Conservation (phyloP, 768 basidiomycete genomes). For the Pleurotus sapidus region DNA sequence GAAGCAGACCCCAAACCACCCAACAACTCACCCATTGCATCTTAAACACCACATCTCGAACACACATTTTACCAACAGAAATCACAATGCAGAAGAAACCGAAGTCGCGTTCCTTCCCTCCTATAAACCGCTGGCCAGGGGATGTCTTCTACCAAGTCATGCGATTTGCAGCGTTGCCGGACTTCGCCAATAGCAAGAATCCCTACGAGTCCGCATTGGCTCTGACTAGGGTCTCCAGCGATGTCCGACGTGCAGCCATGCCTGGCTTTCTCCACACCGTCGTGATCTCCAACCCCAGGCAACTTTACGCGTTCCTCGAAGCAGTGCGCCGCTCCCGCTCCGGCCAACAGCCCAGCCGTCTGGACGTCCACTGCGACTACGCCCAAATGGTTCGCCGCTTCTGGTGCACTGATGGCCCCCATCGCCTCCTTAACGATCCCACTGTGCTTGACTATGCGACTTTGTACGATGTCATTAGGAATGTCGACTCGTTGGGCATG, state of each 20-base stretch:
- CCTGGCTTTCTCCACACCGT: slow-evolving; percentile 37
- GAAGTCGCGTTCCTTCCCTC: not conserved
- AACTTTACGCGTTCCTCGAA: slow-evolving; percentile 29
- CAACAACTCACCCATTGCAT: not conserved
- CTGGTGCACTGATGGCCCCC: slow-evolving; percentile 29
- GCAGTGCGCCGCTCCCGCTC: slow-evolving; percentile 26
- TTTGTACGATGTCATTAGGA: slow-evolving; percentile 24
- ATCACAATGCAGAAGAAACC: not conserved
- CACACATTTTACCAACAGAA: not conserved
- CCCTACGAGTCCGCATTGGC: slow-evolving; percentile 19
- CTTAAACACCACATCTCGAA: not conserved
- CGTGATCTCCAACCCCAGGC: slow-evolving; percentile 22
- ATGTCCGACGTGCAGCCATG: slow-evolving; percentile 31
- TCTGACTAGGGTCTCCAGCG: slow-evolving; percentile 30
- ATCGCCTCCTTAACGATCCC: slow-evolving; percentile 19
- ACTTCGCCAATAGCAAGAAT: slow-evolving; percentile 13
- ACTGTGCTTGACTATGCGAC: slow-evolving; percentile 16
- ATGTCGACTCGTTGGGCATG: slow-evolving; percentile 30
- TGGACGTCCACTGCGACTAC: slow-evolving; percentile 26
- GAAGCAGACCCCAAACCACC: not conserved
- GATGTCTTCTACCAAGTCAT: not conserved
- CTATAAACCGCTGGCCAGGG: not conserved
- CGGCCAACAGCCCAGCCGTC: slow-evolving; percentile 13
- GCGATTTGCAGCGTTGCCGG: slow-evolving; percentile 1
- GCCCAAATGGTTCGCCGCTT: slow-evolving; percentile 26